phyloP scores from a whole-genome alignment of 306 rosid genomes.

The barrel medic (Medicago truncatula) region MtrunA17r5.0-ANR NC_053042.1:56175001-56175500 shows the following conservation, averaged over 20 bases:
- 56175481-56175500: no score
- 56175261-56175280: background rate
- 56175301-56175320: background rate
- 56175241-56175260: slow-evolving; percentile 23
- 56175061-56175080: slow-evolving; percentile 49
- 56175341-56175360: no score
- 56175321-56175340: background rate
- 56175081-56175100: background rate
- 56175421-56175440: no score
- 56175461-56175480: no score
- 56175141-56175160: slow-evolving; percentile 82
- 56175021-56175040: slow-evolving; percentile 91
- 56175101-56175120: background rate
- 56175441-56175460: no score
- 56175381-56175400: no score
- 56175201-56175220: slow-evolving; percentile 78
- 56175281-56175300: background rate
- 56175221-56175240: slow-evolving; percentile 61
- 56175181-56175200: slow-evolving; percentile 94
- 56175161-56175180: slow-evolving; percentile 76
- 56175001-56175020: slow-evolving; percentile 76
- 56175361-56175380: no score
- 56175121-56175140: slow-evolving; percentile 51
- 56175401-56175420: no score
- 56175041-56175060: slow-evolving; percentile 90